Percentiles rank a stretch among this genome's conserved stretches.
Evolutionary conservation across 345 rosid genomes (phyloP).

Genomic region (Citrus trifoliata): DNA sequence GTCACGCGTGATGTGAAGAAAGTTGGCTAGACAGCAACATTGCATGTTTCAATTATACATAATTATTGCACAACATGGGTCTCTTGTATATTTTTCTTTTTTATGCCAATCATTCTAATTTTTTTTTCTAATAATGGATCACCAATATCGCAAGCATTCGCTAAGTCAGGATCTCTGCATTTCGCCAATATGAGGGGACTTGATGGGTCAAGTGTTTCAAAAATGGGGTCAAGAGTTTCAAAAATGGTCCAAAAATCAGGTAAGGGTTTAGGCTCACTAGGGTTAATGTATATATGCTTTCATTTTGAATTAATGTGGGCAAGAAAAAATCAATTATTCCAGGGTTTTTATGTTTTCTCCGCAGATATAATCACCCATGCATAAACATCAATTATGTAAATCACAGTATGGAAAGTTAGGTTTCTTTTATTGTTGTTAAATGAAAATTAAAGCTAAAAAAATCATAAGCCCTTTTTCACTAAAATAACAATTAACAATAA

Average conservation of each 20-base stretch:
- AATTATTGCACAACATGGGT: constrained; percentile 22
- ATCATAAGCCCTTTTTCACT: background rate
- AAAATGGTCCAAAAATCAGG: background rate
- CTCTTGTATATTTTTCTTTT: constrained; percentile 3
- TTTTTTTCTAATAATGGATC: background rate
- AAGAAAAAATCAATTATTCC: background rate
- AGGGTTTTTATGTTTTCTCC: background rate
- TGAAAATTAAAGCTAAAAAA: too few species aligned
- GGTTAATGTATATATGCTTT: background rate
- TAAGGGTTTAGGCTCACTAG: background rate
- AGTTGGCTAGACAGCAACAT: background rate
- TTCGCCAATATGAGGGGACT: background rate
- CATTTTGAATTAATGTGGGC: background rate
- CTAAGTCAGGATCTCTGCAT: background rate
- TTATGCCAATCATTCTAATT: background rate
- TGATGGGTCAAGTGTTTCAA: background rate
- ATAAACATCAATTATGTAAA: background rate
- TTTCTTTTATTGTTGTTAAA: constrained; percentile 23
- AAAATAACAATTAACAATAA: background rate
- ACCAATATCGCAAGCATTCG: background rate
- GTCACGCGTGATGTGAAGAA: background rate
- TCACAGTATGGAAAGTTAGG: constrained; percentile 16
- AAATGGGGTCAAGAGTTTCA: background rate
- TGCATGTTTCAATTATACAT: background rate
- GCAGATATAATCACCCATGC: background rate